A percentile compares a stretch with the other conserved stretches of the same genome.
Evolutionary conservation across 1,284 basidiomycete species (phyloP).

Genomic region (Thelephora terrestris): DNA sequence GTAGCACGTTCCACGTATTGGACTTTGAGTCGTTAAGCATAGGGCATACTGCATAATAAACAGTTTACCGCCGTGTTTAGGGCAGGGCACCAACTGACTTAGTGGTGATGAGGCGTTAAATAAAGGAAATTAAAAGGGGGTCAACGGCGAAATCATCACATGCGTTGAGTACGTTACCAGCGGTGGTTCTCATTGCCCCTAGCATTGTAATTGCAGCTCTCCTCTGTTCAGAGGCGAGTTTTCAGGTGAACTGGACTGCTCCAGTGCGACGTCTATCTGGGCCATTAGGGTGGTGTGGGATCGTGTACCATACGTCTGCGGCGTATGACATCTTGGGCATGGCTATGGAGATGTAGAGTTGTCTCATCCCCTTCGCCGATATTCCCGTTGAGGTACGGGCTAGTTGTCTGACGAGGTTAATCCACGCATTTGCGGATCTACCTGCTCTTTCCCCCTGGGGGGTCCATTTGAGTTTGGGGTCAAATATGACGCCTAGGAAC

Average conservation of each 20-base stretch:
- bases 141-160: too few relatives aligned
- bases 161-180: conserved; percentile 23
- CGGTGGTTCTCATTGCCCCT: conserved; percentile 24
- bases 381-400: not conserved
- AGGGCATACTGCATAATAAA: too few relatives aligned
- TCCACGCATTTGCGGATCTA: too few relatives aligned
- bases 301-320: conserved; percentile 26
- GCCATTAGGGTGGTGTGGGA: conserved; percentile 11
- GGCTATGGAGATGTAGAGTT: conserved; percentile 21
- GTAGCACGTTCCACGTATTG: too few relatives aligned
- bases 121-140: too few relatives aligned
- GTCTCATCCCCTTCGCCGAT: not conserved
- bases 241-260: conserved; percentile 8
- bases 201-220: not conserved
- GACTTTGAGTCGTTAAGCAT: too few relatives aligned
- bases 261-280: conserved; percentile 8
- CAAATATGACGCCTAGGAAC: not conserved
- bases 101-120: too few relatives aligned
- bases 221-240: conserved; percentile 11
- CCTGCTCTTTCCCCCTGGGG: too few relatives aligned
- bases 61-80: too few relatives aligned
- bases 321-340: conserved; percentile 28
- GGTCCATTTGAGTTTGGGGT: not conserved
- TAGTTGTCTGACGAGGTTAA: not conserved
- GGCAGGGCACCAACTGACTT: too few relatives aligned